Evolutionary conservation across 257 asterid species (phyloP), one percentile per base, ranked within the genome.

Genomic region (Solanum etuberosum): DNA sequence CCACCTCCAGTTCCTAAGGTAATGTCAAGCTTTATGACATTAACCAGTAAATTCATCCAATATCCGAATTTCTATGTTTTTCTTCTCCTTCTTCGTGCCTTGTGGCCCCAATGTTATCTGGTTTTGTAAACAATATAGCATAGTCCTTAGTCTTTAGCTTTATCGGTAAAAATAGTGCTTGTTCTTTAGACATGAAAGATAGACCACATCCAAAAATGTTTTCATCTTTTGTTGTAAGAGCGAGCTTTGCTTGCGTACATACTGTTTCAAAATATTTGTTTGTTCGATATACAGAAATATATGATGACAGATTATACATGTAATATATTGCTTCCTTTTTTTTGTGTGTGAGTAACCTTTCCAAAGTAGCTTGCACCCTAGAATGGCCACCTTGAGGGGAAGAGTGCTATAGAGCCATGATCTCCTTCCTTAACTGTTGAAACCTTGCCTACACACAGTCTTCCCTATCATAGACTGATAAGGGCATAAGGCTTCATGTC

Each of bases 1-100:
- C 95, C 99, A 77, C 98, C 98, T 80, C 95, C 98, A 87, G 96
- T 97, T 87, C 99, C 99, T 32, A 94, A 97, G 99, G 99, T 96
- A 87, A 93, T 35, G 63, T 40, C 87, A 83, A 32, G 46, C 32
- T 31, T 51, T 32, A 35, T 73, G 83, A n/a, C 23, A 81, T 25
- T 81, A 31, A 81, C 68, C 84, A 4, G 67, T 46, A 27, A 20
- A 48, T 81, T 48, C 68, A 20, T 81, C 29, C 85, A 31, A 29
- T 32, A 46, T 48, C 85, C 11, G 4, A 20, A 81, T 31, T 81
- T 46, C 70, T 81, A 9, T 31, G 85, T 31, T 10, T 51, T 76
- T 81, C 20, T 48, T 48, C 43, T 80, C 27, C 40, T 20, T 80
- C 42, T 18, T 10, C 20, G 11, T 31, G 70, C 11, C 70, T 27